Conservation (phyloP, 2,329 filamentous ascomycete species). For the Pestalotiopsis sp. region DNA sequence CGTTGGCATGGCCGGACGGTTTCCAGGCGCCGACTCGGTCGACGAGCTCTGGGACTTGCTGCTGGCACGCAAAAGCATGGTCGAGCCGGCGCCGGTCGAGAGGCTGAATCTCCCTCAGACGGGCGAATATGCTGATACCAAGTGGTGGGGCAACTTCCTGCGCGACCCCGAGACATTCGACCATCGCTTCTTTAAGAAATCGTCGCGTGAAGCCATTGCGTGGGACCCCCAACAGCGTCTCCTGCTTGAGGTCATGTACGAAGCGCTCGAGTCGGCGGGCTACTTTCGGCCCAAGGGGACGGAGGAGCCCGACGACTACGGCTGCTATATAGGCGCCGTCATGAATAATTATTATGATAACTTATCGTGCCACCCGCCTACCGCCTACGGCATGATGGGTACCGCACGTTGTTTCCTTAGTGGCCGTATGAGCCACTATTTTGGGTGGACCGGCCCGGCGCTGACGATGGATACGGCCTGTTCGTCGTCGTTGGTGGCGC, state of each 20-base stretch:
- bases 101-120: not conserved
- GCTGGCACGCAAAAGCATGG: constrained; percentile 8
- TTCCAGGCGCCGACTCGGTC: constrained; percentile 32
- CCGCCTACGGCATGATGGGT: constrained; percentile 36
- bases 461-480: constrained; percentile 38
- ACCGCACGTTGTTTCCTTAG: constrained; percentile 29
- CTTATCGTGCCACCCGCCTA: constrained; percentile 35
- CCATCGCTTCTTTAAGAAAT: constrained; percentile 27
- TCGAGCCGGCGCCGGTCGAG: constrained; percentile 5
- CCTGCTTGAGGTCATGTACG: constrained; percentile 24
- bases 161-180: constrained; percentile 28
- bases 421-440: constrained; percentile 35
- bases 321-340: constrained; percentile 40
- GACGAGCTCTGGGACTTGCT: constrained; percentile 36
- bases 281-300: constrained; percentile 20
- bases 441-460: constrained; percentile 37
- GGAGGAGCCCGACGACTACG: constrained; percentile 25
- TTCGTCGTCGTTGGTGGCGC: constrained; percentile 38
- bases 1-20: constrained; percentile 35
- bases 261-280: constrained; percentile 29
- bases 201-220: constrained; percentile 19
- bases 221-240: constrained; percentile 25
- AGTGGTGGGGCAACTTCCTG: constrained; percentile 30
- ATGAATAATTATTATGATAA: constrained; percentile 44
- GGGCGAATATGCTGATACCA: constrained; percentile 21